Percentiles rank a stretch among this genome's conserved stretches.
Conservation (phyloP, 352 stramenopile genomes). For the Detonula confervacea region DNA sequence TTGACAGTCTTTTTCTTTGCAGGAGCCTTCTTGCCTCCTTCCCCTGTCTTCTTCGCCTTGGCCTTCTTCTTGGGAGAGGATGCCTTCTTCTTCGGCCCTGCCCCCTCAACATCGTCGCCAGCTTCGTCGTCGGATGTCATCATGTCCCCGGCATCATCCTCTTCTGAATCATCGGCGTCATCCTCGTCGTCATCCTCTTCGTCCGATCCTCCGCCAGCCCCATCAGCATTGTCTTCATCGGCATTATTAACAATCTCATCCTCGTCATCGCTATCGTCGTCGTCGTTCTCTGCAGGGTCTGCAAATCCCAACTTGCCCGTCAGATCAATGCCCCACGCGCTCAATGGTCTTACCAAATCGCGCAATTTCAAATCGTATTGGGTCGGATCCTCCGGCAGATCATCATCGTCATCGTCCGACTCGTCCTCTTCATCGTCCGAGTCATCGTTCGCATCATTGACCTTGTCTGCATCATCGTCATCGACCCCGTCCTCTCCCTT, state of each 20-base stretch:
- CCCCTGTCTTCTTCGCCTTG: background rate
- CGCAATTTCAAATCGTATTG: slow-evolving; percentile 64
- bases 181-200: slow-evolving; percentile 52
- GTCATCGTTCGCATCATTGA: slow-evolving; percentile 43
- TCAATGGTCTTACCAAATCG: slow-evolving; percentile 72
- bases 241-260: slow-evolving; percentile 29
- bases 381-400: slow-evolving; percentile 24
- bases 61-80: slow-evolving; percentile 30
- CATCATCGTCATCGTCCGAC: slow-evolving; percentile 28
- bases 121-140: slow-evolving; percentile 39
- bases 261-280: slow-evolving; percentile 35
- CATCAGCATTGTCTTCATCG: slow-evolving; percentile 39
- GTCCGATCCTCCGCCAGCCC: slow-evolving; percentile 6
- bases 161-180: slow-evolving; percentile 31
- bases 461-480: slow-evolving; percentile 55
- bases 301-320: slow-evolving; percentile 70
- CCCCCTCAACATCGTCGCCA: slow-evolving; percentile 5
- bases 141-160: slow-evolving; percentile 19
- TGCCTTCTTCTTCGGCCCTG: slow-evolving; percentile 31
- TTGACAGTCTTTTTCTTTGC: slow-evolving; percentile 30
- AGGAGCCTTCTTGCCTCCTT: slow-evolving; percentile 9
- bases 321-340: slow-evolving; percentile 77
- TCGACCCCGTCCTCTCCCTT: slow-evolving; percentile 26
- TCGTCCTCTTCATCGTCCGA: slow-evolving; percentile 18
- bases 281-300: slow-evolving; percentile 25